These are phyloP conservation scores for Lactarius vividus DNA, from an alignment of 768 basidiomycete genomes.

Conservation along the genomic window DNA sequence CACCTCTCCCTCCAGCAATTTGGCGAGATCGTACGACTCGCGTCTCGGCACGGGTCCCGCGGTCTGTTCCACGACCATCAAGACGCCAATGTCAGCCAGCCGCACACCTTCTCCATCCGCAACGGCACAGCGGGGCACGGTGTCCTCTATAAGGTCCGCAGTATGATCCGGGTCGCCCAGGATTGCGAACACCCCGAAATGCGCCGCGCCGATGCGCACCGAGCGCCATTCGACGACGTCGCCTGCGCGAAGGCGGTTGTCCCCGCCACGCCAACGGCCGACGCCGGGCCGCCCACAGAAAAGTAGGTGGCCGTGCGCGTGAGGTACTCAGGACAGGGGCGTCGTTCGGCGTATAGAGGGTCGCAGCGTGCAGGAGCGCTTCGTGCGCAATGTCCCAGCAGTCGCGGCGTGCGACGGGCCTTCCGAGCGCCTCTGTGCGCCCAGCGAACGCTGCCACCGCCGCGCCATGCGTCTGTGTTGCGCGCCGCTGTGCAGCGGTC, in stretches of 20 bases:
- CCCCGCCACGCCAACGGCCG: slow-evolving; percentile 52
- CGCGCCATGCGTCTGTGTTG: slow-evolving; percentile 49
- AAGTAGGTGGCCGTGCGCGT: slow-evolving; percentile 55
- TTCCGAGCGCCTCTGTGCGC: slow-evolving; percentile 41
- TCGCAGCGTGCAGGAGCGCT: slow-evolving; percentile 44
- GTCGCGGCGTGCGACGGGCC: slow-evolving; percentile 49
- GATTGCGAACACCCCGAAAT: slow-evolving; percentile 29
- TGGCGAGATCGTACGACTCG: slow-evolving; percentile 43
- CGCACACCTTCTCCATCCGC: slow-evolving; percentile 37
- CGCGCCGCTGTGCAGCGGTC: slow-evolving; percentile 38
- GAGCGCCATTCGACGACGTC: slow-evolving; percentile 55
- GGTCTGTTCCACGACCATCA: slow-evolving; percentile 57
- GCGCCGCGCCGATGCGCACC: slow-evolving; percentile 30
- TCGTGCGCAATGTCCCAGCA: slow-evolving; percentile 59
- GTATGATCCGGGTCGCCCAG: slow-evolving; percentile 58
- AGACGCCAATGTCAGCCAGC: slow-evolving; percentile 41
- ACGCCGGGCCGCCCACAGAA: slow-evolving; percentile 41
- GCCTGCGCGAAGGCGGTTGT: slow-evolving; percentile 49
- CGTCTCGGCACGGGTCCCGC: slow-evolving; percentile 41
- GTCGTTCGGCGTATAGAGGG: slow-evolving; percentile 41
- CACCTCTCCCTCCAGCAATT: slow-evolving; percentile 49
- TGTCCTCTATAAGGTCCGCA: slow-evolving; percentile 46
- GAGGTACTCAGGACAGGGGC: slow-evolving; percentile 47
- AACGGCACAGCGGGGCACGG: slow-evolving; percentile 34
- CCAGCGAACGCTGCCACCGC: slow-evolving; percentile 49